These are phyloP conservation scores for Pilobolus umbonatus DNA, from an alignment of 192 early-diverging fungal species.

Conservation along the genomic window DNA sequence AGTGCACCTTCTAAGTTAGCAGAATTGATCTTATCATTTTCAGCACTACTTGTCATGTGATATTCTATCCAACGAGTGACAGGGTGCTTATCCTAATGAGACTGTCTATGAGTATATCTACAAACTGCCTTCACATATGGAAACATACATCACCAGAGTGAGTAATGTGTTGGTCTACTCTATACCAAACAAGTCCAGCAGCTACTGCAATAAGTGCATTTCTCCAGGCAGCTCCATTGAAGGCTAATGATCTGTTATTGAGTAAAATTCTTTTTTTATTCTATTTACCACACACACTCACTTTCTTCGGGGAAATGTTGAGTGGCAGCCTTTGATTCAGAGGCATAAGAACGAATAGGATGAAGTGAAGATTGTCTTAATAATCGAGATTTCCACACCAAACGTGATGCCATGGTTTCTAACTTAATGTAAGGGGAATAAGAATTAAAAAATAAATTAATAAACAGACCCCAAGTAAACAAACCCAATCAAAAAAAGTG, in stretches of 20 bases:
- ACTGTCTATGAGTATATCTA: not conserved
- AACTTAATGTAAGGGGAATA: slow-evolving; percentile 8
- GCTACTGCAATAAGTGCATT: slow-evolving; percentile 22
- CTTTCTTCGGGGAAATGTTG: slow-evolving; percentile 19
- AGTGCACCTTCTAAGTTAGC: slow-evolving; percentile 14
- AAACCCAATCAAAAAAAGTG: too few species aligned
- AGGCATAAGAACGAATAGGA: slow-evolving; percentile 9
- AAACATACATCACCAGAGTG: slow-evolving; percentile 22
- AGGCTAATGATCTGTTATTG: not conserved
- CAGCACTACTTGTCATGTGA: slow-evolving; percentile 21
- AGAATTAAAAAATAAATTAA: not conserved
- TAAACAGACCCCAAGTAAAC: too few species aligned
- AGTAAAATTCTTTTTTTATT: not conserved
- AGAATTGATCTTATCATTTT: slow-evolving; percentile 20
- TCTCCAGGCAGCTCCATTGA: slow-evolving; percentile 24
- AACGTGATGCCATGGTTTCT: slow-evolving; percentile 13
- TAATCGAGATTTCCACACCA: slow-evolving; percentile 5
- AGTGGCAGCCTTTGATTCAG: slow-evolving; percentile 6
- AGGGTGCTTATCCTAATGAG: slow-evolving; percentile 29
- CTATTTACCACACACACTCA: not conserved
- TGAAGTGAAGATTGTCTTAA: slow-evolving; percentile 7
- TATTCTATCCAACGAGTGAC: slow-evolving; percentile 33
- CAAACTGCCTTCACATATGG: not conserved
- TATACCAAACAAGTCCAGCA: slow-evolving; percentile 23
- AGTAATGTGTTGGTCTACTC: slow-evolving; percentile 28